phyloP scores from a whole-genome alignment of 2,329 filamentous ascomycete species.

The Ceratocystis lukuohia region DNA sequence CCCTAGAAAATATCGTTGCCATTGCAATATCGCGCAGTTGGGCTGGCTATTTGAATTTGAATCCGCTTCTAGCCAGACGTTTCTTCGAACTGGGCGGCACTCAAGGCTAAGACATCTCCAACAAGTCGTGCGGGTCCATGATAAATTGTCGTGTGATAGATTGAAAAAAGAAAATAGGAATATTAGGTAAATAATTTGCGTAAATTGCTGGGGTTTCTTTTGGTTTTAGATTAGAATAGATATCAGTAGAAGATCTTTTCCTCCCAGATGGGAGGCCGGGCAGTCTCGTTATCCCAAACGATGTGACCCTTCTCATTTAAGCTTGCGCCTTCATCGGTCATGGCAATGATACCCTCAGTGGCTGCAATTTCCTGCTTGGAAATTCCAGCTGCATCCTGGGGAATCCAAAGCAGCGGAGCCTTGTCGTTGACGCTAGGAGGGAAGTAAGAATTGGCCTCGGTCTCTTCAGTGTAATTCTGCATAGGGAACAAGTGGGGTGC shows the following conservation, averaged over 20 bases:
- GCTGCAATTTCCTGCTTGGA: constrained; percentile 65
- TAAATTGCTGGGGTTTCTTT: background rate
- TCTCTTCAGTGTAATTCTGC: constrained; percentile 30
- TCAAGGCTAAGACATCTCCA: background rate
- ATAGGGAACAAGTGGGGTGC: constrained; percentile 38
- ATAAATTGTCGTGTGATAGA: background rate
- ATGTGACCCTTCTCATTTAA: constrained; percentile 50
- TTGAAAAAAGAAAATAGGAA: background rate
- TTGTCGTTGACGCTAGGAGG: constrained; percentile 53
- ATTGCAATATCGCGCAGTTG: background rate
- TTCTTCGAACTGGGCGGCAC: background rate
- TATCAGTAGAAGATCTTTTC: constrained; percentile 35
- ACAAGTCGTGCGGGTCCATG: background rate
- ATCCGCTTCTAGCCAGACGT: background rate
- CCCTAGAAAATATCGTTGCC: background rate
- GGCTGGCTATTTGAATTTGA: background rate
- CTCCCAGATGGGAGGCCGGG: constrained; percentile 33
- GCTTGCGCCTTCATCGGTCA: constrained; percentile 64
- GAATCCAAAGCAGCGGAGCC: constrained; percentile 70
- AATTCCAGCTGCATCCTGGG: constrained; percentile 59
- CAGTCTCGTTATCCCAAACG: constrained; percentile 31
- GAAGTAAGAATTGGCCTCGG: constrained; percentile 56
- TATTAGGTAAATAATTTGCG: background rate
- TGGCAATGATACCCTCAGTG: constrained; percentile 56
- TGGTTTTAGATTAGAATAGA: background rate